Evolutionary conservation across 495 filamentous ascomycete genomes (phyloP).

Genomic region (Durotheca rogersii): DNA sequence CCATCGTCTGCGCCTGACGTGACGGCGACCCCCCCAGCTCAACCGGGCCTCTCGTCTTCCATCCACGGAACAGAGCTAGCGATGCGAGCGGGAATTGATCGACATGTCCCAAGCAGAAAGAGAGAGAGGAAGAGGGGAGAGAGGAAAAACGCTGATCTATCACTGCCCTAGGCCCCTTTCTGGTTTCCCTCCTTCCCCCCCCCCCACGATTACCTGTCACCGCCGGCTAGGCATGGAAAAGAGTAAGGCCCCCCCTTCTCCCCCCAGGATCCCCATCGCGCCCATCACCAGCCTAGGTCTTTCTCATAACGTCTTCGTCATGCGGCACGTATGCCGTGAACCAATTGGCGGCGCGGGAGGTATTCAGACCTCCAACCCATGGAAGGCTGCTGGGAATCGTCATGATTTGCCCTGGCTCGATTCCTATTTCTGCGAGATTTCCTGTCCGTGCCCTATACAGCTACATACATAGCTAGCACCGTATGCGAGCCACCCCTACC

Average conservation of each 20-base stretch:
- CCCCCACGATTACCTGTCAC: slow-evolving; percentile 26
- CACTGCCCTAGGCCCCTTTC: slow-evolving; percentile 6
- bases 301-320: slow-evolving; percentile 20
- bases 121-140: no score
- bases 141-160: slow-evolving; percentile 5
- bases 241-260: no score
- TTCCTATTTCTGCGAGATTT: slow-evolving; percentile 13
- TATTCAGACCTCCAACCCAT: slow-evolving; percentile 9
- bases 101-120: no score
- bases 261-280: slow-evolving; percentile 7
- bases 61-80: background rate
- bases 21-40: background rate
- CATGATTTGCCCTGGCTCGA: slow-evolving; percentile 24
- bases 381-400: slow-evolving; percentile 24
- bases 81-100: background rate
- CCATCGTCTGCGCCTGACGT: slow-evolving; percentile 5
- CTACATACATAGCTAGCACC: background rate
- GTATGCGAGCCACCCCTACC: slow-evolving; percentile 8
- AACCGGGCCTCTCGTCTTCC: background rate
- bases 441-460: slow-evolving; percentile 12
- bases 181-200: no score
- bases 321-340: slow-evolving; percentile 6
- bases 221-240: background rate
- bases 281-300: slow-evolving; percentile 8
- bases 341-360: slow-evolving; percentile 13